A percentile compares a stretch with the other conserved stretches of the same genome.
These are phyloP conservation scores for Noccaea bulbosa DNA, from an alignment of 345 rosid genomes.

Conservation along the genomic window DNA sequence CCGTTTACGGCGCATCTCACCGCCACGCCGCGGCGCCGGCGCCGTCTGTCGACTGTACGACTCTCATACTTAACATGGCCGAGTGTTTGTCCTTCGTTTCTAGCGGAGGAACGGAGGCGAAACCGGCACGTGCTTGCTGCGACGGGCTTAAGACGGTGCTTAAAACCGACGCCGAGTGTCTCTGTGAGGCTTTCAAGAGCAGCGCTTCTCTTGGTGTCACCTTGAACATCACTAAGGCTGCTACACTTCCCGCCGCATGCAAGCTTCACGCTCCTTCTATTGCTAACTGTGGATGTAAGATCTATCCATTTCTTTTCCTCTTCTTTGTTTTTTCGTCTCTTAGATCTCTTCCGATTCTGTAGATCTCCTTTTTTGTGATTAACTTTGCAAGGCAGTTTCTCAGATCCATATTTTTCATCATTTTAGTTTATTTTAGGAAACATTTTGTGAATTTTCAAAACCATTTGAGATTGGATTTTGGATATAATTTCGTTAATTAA, in stretches of 20 bases:
- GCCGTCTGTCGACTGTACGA: conserved; percentile 44
- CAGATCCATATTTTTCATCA: conserved; percentile 11
- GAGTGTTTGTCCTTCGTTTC: conserved; percentile 52
- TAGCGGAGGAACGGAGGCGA: conserved; percentile 12
- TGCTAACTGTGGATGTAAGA: conserved; percentile 44
- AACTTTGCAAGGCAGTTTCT: neutral
- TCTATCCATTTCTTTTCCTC: neutral
- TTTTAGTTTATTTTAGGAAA: neutral
- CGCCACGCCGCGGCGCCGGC: conserved; percentile 40
- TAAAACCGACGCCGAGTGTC: conserved; percentile 41
- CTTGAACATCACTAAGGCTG: conserved; percentile 50
- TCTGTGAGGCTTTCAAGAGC: conserved; percentile 50
- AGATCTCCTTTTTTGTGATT: neutral
- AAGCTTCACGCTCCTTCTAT: conserved; percentile 47
- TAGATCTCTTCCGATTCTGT: conserved; percentile 8
- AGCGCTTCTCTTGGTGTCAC: conserved; percentile 46
- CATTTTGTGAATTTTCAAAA: neutral
- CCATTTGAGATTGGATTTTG: neutral
- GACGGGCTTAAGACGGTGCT: conserved; percentile 47
- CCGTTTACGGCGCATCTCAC: conserved; percentile 39
- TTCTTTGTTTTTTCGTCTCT: neutral
- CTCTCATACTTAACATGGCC: conserved; percentile 48
- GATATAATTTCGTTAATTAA: neutral
- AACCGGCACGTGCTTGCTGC: conserved; percentile 48
- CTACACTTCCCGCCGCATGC: conserved; percentile 50